Evolutionary conservation across 78 protist genomes (phyloP), one percentile per base, ranked within the genome.

Genomic region (Speleostelium caveatum): DNA sequence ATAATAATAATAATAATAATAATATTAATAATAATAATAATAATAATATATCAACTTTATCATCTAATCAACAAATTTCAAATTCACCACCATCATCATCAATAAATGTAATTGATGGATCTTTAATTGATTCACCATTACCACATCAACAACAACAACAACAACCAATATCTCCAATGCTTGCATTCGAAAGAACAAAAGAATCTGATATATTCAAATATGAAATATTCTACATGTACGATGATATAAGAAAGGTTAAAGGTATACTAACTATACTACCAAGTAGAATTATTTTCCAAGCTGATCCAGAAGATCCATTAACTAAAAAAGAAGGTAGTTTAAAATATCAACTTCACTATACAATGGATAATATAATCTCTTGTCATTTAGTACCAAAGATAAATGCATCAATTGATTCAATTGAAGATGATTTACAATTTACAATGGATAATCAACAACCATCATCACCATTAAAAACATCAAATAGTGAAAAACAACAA

Each of bases 271-370:
- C 79, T 0, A 21, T 83, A 12, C 41, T 83, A 33, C 91, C 91
- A 69, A 73, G 66, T 83, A 49, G 91, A 66, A 19, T 83, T 22
- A 83, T 83, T 19, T 83, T 83, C 55, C 91, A 83, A 59, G 91
- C 67, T 21, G 55, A 83, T 60, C 42, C 39, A 19, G 55, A 83
- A 2, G 80, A 83, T 60, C 58, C 62, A 30, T 33, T 56, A 1
- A 75, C 69, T 8, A 83, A 71, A 19, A 67, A 60, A 24, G 77
- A 69, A 26, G 91, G 91, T 30, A 59, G 73, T 42, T 26, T 83
- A 3, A 67, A 71, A 60, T 83, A 51, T 53, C 91, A 83, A 69
- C 33, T 83, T 28, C 45, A 83, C 65, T 83, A 59, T 42, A 83
- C 76, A 4, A 83, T 83, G 79, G 36, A 68, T 33, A 65, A 69